Evolutionary conservation across 169 alveolate species (phyloP).

Genomic region (Condylostoma magnum): DNA sequence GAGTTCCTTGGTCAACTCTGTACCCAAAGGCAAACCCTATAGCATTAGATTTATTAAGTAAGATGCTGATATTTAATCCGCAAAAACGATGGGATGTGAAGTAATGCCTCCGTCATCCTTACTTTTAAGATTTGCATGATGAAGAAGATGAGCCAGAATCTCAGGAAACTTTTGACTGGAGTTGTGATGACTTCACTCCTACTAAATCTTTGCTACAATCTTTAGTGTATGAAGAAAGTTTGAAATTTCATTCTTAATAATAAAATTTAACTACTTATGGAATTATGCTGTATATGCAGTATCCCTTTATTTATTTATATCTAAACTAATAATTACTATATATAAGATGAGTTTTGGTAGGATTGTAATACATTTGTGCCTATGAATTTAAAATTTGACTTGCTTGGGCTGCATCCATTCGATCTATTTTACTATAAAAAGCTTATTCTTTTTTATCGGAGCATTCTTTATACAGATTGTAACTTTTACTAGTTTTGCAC

Average conservation of each 20-base stretch:
- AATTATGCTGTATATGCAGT: no score
- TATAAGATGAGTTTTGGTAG: no score
- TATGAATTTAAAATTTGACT: no score
- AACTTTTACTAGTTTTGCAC: no score
- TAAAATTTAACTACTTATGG: no score
- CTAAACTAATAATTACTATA: no score
- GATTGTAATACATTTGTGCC: no score
- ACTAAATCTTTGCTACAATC: slow-evolving; percentile 4
- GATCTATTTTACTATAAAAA: no score
- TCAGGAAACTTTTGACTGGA: slow-evolving; percentile 33
- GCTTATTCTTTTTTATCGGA: no score
- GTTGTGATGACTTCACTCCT: slow-evolving; percentile 16
- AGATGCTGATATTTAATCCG: slow-evolving; percentile 70
- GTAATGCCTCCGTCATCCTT: slow-evolving; percentile 73
- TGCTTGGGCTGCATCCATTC: no score
- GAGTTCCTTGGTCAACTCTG: slow-evolving; percentile 63
- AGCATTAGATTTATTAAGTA: slow-evolving; percentile 68
- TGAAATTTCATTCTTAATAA: slow-evolving; percentile 16
- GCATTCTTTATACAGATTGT: no score
- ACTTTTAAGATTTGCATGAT: slow-evolving; percentile 76
- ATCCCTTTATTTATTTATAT: no score
- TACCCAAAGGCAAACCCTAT: slow-evolving; percentile 74
- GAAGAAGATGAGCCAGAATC: slow-evolving; percentile 87
- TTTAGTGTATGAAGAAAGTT: slow-evolving; percentile 18
- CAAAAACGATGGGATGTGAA: slow-evolving; percentile 56